Evolutionary conservation across 1,284 basidiomycete genomes (phyloP).

Genomic region (Ganoderma sinense): DNA sequence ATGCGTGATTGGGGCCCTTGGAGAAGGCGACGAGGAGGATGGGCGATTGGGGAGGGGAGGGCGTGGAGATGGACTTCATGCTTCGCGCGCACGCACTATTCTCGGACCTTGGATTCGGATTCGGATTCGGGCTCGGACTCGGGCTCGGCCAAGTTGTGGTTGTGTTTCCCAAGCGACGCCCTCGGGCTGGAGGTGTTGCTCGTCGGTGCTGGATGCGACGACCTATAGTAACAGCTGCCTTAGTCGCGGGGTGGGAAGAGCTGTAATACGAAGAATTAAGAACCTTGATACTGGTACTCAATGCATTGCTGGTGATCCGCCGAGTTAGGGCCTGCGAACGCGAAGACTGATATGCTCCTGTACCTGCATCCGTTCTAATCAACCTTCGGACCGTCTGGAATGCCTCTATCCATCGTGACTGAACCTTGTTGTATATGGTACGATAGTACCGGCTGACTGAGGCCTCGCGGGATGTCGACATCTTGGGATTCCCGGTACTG

Average conservation of each 20-base stretch:
- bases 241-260: constrained; percentile 2
- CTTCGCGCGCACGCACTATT: not conserved
- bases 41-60: not conserved
- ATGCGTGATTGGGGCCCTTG: not conserved
- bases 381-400: not conserved
- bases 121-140: not conserved
- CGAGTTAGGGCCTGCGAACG: not conserved
- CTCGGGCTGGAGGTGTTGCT: not conserved
- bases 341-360: not conserved
- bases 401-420: not conserved
- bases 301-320: not conserved
- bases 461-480: not conserved
- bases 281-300: not conserved
- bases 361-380: not conserved
- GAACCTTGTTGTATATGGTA: constrained; percentile 1
- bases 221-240: not conserved
- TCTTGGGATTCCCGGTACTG: not conserved
- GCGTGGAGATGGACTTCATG: not conserved
- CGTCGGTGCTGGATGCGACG: not conserved
- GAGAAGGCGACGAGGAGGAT: not conserved
- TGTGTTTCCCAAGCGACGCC: not conserved
- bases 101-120: not conserved
- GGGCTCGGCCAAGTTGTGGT: not conserved
- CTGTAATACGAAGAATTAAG: not conserved
- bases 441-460: not conserved